Conservation (phyloP, 2,329 filamentous ascomycete species). For the Ciborinia camelliae region DNA sequence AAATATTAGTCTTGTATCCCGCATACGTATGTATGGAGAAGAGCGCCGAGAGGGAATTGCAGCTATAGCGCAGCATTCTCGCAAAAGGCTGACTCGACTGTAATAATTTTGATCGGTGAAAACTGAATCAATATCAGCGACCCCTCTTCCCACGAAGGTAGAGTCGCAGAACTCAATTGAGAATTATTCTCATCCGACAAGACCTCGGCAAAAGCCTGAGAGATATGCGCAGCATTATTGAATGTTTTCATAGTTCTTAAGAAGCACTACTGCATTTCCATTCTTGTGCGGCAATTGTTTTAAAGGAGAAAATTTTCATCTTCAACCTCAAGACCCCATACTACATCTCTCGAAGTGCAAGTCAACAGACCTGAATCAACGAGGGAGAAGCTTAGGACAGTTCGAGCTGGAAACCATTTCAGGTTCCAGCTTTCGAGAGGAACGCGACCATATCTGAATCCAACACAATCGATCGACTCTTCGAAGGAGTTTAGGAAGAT, state of each 20-base stretch:
- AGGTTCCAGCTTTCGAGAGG: constrained; percentile 65
- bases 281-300: constrained; percentile 64
- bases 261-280: constrained; percentile 35
- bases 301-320: constrained; percentile 63
- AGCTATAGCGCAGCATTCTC: constrained; percentile 90
- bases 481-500: constrained; percentile 25
- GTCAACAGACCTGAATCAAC: constrained; percentile 46
- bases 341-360: constrained; percentile 57
- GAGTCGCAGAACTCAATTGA: constrained; percentile 29
- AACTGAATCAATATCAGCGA: constrained; percentile 31
- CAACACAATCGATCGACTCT: constrained; percentile 32
- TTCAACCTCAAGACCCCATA: constrained; percentile 79
- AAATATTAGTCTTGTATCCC: constrained; percentile 73
- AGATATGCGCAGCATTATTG: constrained; percentile 39
- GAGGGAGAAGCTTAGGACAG: constrained; percentile 63
- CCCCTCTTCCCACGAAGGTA: constrained; percentile 28
- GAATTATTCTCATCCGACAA: constrained; percentile 70
- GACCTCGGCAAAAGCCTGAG: constrained; percentile 58
- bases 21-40: constrained; percentile 60
- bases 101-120: constrained; percentile 76
- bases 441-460: constrained; percentile 64
- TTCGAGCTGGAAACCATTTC: constrained; percentile 71
- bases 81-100: constrained; percentile 77
- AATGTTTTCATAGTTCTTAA: constrained; percentile 26
- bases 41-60: constrained; percentile 89